These are phyloP conservation scores for Fusarium sp. DNA, from an alignment of 2,329 filamentous ascomycete genomes.

Conservation along the genomic window DNA sequence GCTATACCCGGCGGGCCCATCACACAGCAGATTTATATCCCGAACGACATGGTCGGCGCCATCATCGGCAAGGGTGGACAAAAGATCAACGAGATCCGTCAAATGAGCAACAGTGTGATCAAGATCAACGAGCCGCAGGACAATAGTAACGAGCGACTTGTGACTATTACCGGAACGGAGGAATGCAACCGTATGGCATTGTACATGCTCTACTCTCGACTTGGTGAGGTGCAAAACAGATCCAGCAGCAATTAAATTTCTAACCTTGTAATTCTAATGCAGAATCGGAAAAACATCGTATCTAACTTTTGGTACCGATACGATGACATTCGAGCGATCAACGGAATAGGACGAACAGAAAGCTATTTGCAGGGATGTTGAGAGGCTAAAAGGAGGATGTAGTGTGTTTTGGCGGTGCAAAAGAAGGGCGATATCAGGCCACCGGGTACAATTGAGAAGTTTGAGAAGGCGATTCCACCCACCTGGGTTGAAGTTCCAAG, in stretches of 20 bases:
- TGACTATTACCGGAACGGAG: slow-evolving; percentile 96
- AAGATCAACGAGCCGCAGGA: slow-evolving; percentile 99
- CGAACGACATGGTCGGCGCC: slow-evolving; percentile 99
- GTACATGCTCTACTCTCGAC: slow-evolving; percentile 98
- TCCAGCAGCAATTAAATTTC: slow-evolving; percentile 40
- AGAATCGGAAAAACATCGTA: slow-evolving; percentile 61
- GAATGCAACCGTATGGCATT: slow-evolving; percentile 99
- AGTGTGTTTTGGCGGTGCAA: slow-evolving; percentile 23
- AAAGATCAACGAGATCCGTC: slow-evolving; percentile 99
- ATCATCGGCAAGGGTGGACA: slow-evolving; percentile 99
- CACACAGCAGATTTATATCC: slow-evolving; percentile 98
- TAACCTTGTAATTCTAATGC: slow-evolving; percentile 43
- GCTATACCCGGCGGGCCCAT: slow-evolving; percentile 72
- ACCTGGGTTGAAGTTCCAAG: slow-evolving; percentile 13
- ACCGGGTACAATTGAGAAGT: neutral
- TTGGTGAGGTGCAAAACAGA: slow-evolving; percentile 72
- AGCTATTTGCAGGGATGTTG: slow-evolving; percentile 15
- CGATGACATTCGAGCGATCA: slow-evolving; percentile 27
- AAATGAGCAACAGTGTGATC: slow-evolving; percentile 96
- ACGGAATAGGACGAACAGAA: slow-evolving; percentile 15
- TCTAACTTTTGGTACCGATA: slow-evolving; percentile 45
- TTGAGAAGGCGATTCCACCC: slow-evolving; percentile 13
- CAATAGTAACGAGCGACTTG: slow-evolving; percentile 97
- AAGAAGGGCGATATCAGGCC: slow-evolving; percentile 2
- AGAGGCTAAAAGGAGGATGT: slow-evolving; percentile 40